Evolutionary conservation across 306 rosid species (phyloP).

Genomic region (Crotalaria pallida): DNA sequence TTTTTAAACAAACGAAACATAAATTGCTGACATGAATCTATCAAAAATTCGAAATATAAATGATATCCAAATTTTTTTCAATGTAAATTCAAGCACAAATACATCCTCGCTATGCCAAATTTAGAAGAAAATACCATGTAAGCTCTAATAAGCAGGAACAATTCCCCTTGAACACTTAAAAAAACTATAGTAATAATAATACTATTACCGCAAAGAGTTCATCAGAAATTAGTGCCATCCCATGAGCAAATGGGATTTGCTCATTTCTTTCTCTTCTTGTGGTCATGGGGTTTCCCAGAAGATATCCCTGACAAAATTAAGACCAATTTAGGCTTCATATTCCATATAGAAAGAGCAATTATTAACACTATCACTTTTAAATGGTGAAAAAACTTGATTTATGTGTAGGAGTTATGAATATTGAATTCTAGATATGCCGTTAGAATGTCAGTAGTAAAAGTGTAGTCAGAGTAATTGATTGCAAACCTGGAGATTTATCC

Average conservation of each 20-base stretch:
- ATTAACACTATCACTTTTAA: not conserved
- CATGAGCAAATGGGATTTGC: conserved; percentile 41
- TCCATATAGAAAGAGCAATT: not conserved
- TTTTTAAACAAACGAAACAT: not conserved
- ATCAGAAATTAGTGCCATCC: conserved; percentile 59
- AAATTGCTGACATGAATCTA: not conserved
- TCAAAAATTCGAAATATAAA: not conserved
- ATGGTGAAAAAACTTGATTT: not conserved
- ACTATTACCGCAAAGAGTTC: conserved; percentile 47
- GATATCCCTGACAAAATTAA: conserved; percentile 48
- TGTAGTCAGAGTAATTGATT: not conserved
- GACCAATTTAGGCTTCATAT: not conserved
- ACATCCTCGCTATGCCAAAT: not conserved
- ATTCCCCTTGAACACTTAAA: not conserved
- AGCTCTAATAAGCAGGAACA: not conserved
- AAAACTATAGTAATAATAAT: not conserved
- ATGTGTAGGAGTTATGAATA: not conserved
- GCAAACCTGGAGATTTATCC: conserved; percentile 53
- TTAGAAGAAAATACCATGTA: not conserved
- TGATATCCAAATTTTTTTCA: not conserved
- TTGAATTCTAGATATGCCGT: too few relatives aligned
- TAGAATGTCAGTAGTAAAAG: not conserved
- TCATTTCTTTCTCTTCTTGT: not conserved
- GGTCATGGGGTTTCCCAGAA: conserved; percentile 43
- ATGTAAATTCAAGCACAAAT: not conserved